Evolutionary conservation across 2,329 filamentous ascomycete species (phyloP).

Genomic region (Exophiala bonariae): DNA sequence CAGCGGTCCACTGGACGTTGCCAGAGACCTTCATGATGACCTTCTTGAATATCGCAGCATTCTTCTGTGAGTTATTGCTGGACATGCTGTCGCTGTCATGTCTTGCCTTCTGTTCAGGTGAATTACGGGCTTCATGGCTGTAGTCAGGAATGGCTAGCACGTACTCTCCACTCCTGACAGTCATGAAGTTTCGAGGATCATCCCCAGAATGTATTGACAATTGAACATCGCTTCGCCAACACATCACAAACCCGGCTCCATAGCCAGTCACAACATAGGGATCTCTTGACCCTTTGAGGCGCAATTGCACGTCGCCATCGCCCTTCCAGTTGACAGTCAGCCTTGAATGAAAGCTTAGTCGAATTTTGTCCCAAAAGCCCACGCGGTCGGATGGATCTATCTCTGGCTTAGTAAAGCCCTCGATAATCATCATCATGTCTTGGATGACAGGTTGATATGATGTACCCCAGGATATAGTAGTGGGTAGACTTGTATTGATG

Average conservation of each 20-base stretch:
- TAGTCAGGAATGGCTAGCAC: slow-evolving; percentile 93
- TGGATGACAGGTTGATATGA: slow-evolving; percentile 98
- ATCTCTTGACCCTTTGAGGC: slow-evolving; percentile 86
- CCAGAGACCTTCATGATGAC: slow-evolving; percentile 98
- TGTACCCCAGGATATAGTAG: slow-evolving; percentile 93
- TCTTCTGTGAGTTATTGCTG: slow-evolving; percentile 65
- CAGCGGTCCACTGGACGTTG: slow-evolving; percentile 88
- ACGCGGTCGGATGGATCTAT: slow-evolving; percentile 90
- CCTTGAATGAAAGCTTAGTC: slow-evolving; percentile 89
- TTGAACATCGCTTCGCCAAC: slow-evolving; percentile 91
- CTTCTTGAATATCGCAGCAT: slow-evolving; percentile 90
- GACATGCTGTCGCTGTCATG: slow-evolving; percentile 60
- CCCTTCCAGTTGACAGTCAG: slow-evolving; percentile 89
- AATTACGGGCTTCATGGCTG: slow-evolving; percentile 77
- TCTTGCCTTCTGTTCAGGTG: slow-evolving; percentile 39
- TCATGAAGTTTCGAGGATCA: slow-evolving; percentile 91
- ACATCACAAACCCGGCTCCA: slow-evolving; percentile 95
- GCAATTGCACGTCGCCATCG: slow-evolving; percentile 91
- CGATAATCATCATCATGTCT: slow-evolving; percentile 99
- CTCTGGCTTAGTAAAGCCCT: slow-evolving; percentile 94
- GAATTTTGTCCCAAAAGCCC: slow-evolving; percentile 98
- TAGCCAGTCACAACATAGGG: slow-evolving; percentile 91
- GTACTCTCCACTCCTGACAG: slow-evolving; percentile 91
- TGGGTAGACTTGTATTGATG: slow-evolving; percentile 89
- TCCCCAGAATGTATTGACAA: slow-evolving; percentile 83